A percentile compares a stretch with the other conserved stretches of the same genome.
Evolutionary conservation across 495 filamentous ascomycete genomes (phyloP).

Genomic region (Staphylotrichum tortipilum): DNA sequence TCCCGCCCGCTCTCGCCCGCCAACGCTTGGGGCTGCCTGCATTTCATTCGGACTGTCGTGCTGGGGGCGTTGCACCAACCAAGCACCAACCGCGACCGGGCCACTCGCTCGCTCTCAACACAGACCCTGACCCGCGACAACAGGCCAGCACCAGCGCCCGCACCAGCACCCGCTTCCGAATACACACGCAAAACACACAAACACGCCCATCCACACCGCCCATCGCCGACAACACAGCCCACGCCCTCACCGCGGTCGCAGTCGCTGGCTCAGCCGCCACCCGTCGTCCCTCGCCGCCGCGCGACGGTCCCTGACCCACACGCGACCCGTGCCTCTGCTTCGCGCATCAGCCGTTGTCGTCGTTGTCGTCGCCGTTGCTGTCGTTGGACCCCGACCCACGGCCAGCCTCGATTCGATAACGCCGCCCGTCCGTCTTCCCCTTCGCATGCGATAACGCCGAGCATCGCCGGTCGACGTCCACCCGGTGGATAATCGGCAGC

Average conservation of each 20-base stretch:
- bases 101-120: neutral
- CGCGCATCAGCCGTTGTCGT: constrained; percentile 2
- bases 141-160: too few species aligned
- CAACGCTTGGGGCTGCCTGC: too few species aligned
- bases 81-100: neutral
- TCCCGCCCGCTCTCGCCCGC: neutral
- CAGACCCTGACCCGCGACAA: constrained; percentile 4
- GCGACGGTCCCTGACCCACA: constrained; percentile 2
- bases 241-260: constrained; percentile 8
- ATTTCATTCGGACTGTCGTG: neutral
- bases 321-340: constrained; percentile 8
- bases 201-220: too few species aligned
- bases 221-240: too few species aligned
- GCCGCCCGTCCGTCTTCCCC: constrained; percentile 1
- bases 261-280: constrained; percentile 3
- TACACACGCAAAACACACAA: too few species aligned
- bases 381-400: neutral
- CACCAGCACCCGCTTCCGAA: too few species aligned
- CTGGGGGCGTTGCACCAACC: constrained; percentile 3
- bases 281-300: too few species aligned
- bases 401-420: neutral
- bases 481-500: constrained; percentile 43
- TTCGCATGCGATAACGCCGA: constrained; percentile 39
- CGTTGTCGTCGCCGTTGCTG: too few species aligned
- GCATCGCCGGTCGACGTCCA: constrained; percentile 38